phyloP scores from a whole-genome alignment of 441 rosid genomes.

The Metrosideros polymorpha region DNA sequence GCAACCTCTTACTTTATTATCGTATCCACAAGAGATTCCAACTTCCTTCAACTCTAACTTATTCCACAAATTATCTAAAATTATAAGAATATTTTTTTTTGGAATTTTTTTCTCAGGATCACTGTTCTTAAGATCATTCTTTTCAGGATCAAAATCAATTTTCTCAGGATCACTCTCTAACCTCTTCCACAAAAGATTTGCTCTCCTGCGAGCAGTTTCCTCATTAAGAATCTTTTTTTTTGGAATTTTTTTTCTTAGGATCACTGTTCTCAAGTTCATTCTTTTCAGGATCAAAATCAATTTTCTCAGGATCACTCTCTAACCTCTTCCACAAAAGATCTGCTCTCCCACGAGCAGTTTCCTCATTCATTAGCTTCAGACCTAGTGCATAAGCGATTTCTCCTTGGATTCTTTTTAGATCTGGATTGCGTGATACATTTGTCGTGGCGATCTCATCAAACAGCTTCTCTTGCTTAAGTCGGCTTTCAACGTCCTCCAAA shows the following conservation, averaged over 20 bases:
- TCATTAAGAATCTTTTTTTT: no score
- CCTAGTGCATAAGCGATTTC: fast-evolving
- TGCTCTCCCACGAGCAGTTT: fast-evolving
- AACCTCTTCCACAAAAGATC: fast-evolving
- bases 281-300: no score
- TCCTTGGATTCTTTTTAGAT: fast-evolving
- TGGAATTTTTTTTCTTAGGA: no score
- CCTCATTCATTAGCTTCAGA: fast-evolving
- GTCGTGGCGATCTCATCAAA: fast-evolving
- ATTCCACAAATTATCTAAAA: neutral
- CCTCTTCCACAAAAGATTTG: neutral
- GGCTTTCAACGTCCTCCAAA: fast-evolving
- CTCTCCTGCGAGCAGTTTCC: neutral
- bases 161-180: neutral
- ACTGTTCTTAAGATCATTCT: no score
- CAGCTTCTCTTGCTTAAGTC: fast-evolving
- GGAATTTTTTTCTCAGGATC: no score
- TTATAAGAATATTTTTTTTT: neutral
- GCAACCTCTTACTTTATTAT: neutral
- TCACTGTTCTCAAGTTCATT: no score
- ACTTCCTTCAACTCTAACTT: neutral
- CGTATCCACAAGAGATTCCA: neutral
- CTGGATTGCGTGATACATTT: neutral
- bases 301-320: fast-evolving
- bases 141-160: no score